A percentile compares a stretch with the other conserved stretches of the same genome.
Conservation (phyloP, 352 stramenopile species). For the Globisporangium alternatum region DNA sequence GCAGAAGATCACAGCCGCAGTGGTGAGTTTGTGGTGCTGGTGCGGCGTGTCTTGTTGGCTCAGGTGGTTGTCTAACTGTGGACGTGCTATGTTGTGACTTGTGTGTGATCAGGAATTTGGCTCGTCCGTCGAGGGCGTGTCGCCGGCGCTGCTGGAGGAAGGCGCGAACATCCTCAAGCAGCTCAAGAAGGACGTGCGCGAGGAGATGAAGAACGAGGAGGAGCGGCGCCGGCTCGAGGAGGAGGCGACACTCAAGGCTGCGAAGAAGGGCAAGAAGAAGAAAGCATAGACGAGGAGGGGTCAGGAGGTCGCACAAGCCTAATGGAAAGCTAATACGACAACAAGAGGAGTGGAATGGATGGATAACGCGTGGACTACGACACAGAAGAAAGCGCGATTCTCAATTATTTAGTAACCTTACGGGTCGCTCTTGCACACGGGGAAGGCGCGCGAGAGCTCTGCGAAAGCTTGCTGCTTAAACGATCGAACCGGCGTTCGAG, state of each 20-base stretch:
- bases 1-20: slow-evolving; percentile 46
- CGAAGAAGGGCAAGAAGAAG: slow-evolving; percentile 83
- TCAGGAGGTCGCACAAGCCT: slow-evolving; percentile 5
- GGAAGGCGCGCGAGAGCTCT: neutral
- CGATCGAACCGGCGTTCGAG: slow-evolving; percentile 98
- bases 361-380: slow-evolving; percentile 3
- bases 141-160: slow-evolving; percentile 54
- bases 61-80: neutral
- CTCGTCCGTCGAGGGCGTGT: slow-evolving; percentile 47
- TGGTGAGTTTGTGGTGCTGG: slow-evolving; percentile 22
- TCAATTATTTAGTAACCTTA: slow-evolving; percentile 19
- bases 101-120: slow-evolving; percentile 33
- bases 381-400: slow-evolving; percentile 28
- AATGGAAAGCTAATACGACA: neutral
- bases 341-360: neutral
- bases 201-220: slow-evolving; percentile 74
- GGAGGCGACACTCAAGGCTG: slow-evolving; percentile 66
- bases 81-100: neutral
- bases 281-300: slow-evolving; percentile 32
- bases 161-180: slow-evolving; percentile 56
- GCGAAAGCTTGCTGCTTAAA: slow-evolving; percentile 81
- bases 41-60: neutral
- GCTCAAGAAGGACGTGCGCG: slow-evolving; percentile 79
- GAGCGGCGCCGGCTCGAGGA: slow-evolving; percentile 70
- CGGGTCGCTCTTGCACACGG: neutral